Conservation (phyloP, 129 eudicot species). For the Arctium lappa region DNA sequence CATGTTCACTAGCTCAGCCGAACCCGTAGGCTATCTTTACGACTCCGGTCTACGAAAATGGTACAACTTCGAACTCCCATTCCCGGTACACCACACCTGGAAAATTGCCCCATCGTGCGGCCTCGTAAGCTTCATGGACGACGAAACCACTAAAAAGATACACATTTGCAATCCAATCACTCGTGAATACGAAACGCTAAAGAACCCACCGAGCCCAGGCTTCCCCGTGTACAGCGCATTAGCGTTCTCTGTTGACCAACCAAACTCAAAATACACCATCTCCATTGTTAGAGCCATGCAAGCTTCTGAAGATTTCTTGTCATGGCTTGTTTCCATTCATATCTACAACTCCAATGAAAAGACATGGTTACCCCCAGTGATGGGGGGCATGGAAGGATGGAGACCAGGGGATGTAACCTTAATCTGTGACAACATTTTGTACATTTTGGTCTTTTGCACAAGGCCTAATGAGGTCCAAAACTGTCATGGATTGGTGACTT, state of each 20-base stretch:
- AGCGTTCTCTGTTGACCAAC: slow-evolving; percentile 43
- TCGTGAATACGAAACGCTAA: slow-evolving; percentile 19
- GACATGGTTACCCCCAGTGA: slow-evolving; percentile 41
- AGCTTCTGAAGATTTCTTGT: slow-evolving; percentile 29
- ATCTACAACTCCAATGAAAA: slow-evolving; percentile 34
- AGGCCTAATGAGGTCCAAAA: slow-evolving; percentile 13
- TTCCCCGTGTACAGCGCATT: slow-evolving; percentile 35
- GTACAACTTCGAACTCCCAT: slow-evolving; percentile 48
- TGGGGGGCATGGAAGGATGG: slow-evolving; percentile 43
- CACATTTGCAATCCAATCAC: slow-evolving; percentile 44
- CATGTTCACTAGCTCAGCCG: slow-evolving; percentile 43
- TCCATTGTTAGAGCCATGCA: slow-evolving; percentile 43
- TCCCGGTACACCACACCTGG: slow-evolving; percentile 40
- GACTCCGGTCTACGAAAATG: slow-evolving; percentile 42
- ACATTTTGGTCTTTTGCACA: slow-evolving; percentile 41
- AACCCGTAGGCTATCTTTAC: slow-evolving; percentile 35
- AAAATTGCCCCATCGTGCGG: slow-evolving; percentile 42
- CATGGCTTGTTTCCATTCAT: slow-evolving; percentile 35
- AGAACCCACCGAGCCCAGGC: slow-evolving; percentile 30
- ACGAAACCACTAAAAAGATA: slow-evolving; percentile 22
- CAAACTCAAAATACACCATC: slow-evolving; percentile 28
- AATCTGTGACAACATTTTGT: slow-evolving; percentile 35
- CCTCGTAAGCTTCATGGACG: slow-evolving; percentile 48
- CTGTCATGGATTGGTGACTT: slow-evolving; percentile 36
- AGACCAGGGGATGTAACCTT: slow-evolving; percentile 47